Percentiles rank a stretch among this genome's conserved stretches.
Conservation (phyloP, 2,329 filamentous ascomycete species). For the Trichoderma atrobrunneum region DNA sequence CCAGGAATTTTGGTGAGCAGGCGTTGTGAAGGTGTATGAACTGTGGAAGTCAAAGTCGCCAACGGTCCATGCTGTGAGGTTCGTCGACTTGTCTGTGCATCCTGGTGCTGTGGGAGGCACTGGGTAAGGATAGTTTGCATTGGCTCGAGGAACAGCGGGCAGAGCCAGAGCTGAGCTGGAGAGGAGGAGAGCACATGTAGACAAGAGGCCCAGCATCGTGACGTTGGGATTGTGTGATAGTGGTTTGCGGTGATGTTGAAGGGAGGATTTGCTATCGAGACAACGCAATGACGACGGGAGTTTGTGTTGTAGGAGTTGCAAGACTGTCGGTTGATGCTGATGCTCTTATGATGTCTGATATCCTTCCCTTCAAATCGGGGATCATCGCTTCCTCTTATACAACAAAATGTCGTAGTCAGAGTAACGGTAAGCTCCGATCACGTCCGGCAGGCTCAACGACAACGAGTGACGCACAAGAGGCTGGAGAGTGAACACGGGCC, state of each 20-base stretch:
- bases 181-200: constrained; percentile 24
- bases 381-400: constrained; percentile 9
- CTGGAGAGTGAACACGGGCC: constrained; percentile 1
- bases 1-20: constrained; percentile 49
- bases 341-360: background rate
- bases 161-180: constrained; percentile 28
- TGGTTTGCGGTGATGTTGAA: background rate
- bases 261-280: background rate
- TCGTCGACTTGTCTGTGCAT: constrained; percentile 26
- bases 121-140: background rate
- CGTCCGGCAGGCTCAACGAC: background rate
- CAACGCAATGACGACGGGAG: background rate
- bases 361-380: background rate
- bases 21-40: constrained; percentile 49
- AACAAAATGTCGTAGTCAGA: background rate
- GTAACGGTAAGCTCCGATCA: background rate
- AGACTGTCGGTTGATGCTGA: background rate
- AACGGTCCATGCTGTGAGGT: constrained; percentile 38
- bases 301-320: background rate
- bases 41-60: constrained; percentile 47
- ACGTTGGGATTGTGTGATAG: background rate
- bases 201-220: constrained; percentile 25
- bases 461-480: constrained; percentile 9
- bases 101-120: background rate
- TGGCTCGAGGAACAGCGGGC: constrained; percentile 17